Evolutionary conservation across 2,329 filamentous ascomycete species (phyloP).

Genomic region (Sporothrix variecibatus): DNA sequence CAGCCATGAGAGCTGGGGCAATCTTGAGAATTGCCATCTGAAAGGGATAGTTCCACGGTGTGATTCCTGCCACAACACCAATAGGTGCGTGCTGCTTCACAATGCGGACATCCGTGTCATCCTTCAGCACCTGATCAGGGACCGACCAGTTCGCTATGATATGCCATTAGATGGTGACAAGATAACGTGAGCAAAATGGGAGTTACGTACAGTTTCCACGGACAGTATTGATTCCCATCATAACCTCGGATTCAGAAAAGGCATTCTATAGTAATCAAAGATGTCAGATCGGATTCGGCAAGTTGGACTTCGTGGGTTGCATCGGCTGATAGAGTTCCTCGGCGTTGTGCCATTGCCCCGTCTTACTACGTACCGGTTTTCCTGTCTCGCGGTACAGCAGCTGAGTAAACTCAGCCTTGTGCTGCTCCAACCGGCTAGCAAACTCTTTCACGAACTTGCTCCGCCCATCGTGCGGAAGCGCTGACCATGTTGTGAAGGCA

Average conservation of each 20-base stretch:
- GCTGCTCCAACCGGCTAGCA: not conserved
- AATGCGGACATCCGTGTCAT: conserved; percentile 26
- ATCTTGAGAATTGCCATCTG: conserved; percentile 15
- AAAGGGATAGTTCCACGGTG: conserved; percentile 12
- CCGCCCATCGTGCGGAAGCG: not conserved
- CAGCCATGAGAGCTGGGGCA: conserved; percentile 10
- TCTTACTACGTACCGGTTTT: not conserved
- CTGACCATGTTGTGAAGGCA: not conserved
- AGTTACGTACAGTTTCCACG: not conserved
- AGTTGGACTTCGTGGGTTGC: too few relatives aligned
- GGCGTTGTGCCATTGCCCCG: not conserved
- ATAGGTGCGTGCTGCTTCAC: not conserved
- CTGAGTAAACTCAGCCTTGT: not conserved
- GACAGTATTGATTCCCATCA: not conserved
- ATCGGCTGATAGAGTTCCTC: too few relatives aligned
- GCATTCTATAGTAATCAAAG: not conserved
- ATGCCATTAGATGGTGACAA: not conserved
- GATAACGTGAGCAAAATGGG: not conserved
- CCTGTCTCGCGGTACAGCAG: not conserved
- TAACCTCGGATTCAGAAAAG: not conserved
- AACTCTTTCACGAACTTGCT: not conserved
- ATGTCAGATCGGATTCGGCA: too few relatives aligned
- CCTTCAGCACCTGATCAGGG: not conserved
- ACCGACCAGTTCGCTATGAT: not conserved
- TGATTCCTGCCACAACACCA: conserved; percentile 8